phyloP scores from a whole-genome alignment of 257 asterid species.

The Phtheirospermum japonicum region DNA sequence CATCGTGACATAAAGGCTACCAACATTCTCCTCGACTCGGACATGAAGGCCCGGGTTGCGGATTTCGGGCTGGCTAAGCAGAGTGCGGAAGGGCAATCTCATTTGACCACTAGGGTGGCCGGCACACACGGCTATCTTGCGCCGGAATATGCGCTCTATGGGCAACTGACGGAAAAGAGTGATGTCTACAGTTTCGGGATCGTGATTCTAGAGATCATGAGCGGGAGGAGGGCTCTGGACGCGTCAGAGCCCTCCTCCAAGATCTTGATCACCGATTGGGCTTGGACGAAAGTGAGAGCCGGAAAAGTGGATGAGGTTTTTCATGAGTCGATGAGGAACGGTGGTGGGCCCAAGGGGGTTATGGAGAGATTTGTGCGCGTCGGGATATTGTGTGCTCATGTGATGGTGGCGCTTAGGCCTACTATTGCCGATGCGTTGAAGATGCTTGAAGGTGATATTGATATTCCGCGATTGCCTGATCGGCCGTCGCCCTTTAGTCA shows the following conservation, averaged over 20 bases:
- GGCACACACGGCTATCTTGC: constrained; percentile 65
- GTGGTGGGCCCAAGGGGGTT: constrained; percentile 51
- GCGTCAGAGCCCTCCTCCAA: constrained; percentile 32
- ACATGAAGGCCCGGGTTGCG: constrained; percentile 49
- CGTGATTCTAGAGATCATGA: constrained; percentile 54
- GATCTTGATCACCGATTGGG: constrained; percentile 60
- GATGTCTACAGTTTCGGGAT: constrained; percentile 59
- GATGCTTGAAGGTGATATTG: constrained; percentile 70
- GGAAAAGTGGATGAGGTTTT: constrained; percentile 39
- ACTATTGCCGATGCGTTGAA: constrained; percentile 55
- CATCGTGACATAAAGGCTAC: constrained; percentile 60
- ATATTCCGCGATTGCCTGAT: constrained; percentile 50
- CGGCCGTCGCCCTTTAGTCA: constrained; percentile 48
- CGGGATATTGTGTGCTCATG: constrained; percentile 62
- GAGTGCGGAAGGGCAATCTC: constrained; percentile 52
- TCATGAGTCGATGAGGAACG: constrained; percentile 36
- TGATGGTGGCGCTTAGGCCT: constrained; percentile 62
- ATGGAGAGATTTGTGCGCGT: constrained; percentile 57
- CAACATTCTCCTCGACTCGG: constrained; percentile 55
- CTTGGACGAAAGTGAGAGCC: constrained; percentile 39
- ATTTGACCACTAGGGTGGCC: constrained; percentile 62
- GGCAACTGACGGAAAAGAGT: constrained; percentile 56
- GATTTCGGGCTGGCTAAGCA: constrained; percentile 66
- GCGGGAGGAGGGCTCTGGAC: constrained; percentile 53
- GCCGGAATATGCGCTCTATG: constrained; percentile 59